Base-by-base conservation (phyloP, 148 eudicot genomes). In the Rhododendron griersonianum region DNA sequence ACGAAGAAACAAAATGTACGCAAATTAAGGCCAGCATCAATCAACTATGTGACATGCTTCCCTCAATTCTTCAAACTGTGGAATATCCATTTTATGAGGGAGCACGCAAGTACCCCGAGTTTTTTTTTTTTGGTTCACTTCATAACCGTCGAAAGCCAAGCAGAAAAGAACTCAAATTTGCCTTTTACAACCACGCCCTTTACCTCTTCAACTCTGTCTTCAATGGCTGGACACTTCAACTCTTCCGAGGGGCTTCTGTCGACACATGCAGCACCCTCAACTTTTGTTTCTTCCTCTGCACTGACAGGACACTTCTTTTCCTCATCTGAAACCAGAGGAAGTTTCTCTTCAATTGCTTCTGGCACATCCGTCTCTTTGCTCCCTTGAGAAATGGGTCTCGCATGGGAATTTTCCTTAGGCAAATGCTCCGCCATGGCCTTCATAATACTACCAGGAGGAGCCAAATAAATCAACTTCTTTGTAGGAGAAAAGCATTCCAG, bases 371-470 rank as follows among this genome's bases (percentile, higher is more conserved):
- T 86, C 83, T 86, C 87, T 82, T 84, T 53, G 48, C 33, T 69
- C 44, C n/a, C 79, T 18, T 82, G 82, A 74, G 55, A 67, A 82
- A 74, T 88, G 44, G 44, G 44, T 84, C 88, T 90, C 2, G 16
- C 15, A 5, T 87, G n/a, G 44, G 86, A 71, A 84, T 73, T 83
- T 13, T 93, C 96, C 84, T 89, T 90, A 41, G 92, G 88, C 80
- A 88, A 87, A 63, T 93, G 90, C 84, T 94, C 98, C 0, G 86
- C 89, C 65, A 91, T 94, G 33, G 96, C 96, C 90, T 92, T 96
- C 85, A 92, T 94, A 82, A 96, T 92, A 76, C 93, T 93, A 69
- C 99, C 99, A 30, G 98, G 99, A 86, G 94, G 94, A 76, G 98
- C 99, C 77, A 96, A 84, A 87, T 41, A 0, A 41, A 41, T 98